Conservation (phyloP, 768 basidiomycete genomes). For the Rhodosporidiobolus sp. region DNA sequence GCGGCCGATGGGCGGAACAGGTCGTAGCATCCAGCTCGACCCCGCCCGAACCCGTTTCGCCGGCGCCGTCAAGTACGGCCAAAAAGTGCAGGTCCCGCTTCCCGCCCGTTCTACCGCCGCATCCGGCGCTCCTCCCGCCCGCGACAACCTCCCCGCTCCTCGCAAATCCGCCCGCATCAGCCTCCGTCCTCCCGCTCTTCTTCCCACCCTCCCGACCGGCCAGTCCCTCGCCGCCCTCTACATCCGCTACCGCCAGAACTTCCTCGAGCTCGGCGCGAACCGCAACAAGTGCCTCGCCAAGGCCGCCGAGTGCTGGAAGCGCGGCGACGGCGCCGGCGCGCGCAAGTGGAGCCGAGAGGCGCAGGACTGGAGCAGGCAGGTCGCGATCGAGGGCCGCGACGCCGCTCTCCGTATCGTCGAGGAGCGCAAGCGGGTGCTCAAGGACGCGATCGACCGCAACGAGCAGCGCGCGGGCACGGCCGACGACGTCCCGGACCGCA, state of each 20-base stretch:
- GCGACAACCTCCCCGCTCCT: slow-evolving; percentile 20
- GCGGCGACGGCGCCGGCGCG: slow-evolving; percentile 92
- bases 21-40: slow-evolving; percentile 59
- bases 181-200: slow-evolving; percentile 71
- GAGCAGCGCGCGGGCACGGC: slow-evolving; percentile 60
- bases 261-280: slow-evolving; percentile 86
- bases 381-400: slow-evolving; percentile 76
- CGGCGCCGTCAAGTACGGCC: slow-evolving; percentile 76
- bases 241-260: slow-evolving; percentile 80
- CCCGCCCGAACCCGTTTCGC: slow-evolving; percentile 85
- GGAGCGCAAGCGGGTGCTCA: slow-evolving; percentile 71
- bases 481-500: slow-evolving; percentile 77
- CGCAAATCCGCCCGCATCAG: slow-evolving; percentile 71
- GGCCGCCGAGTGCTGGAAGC: slow-evolving; percentile 92
- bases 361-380: slow-evolving; percentile 85
- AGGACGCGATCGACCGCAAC: slow-evolving; percentile 69
- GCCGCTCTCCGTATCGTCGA: slow-evolving; percentile 81
- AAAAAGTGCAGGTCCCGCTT: slow-evolving; percentile 37
- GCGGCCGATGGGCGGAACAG: slow-evolving; percentile 36
- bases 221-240: slow-evolving; percentile 74
- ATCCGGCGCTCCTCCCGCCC: not conserved
- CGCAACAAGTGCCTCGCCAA: slow-evolving; percentile 90
- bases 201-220: slow-evolving; percentile 87
- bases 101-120: slow-evolving; percentile 3
- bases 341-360: slow-evolving; percentile 92